These are phyloP conservation scores for Colletotrichum eleusines DNA, from an alignment of 2,329 filamentous ascomycete genomes.

Conservation along the genomic window DNA sequence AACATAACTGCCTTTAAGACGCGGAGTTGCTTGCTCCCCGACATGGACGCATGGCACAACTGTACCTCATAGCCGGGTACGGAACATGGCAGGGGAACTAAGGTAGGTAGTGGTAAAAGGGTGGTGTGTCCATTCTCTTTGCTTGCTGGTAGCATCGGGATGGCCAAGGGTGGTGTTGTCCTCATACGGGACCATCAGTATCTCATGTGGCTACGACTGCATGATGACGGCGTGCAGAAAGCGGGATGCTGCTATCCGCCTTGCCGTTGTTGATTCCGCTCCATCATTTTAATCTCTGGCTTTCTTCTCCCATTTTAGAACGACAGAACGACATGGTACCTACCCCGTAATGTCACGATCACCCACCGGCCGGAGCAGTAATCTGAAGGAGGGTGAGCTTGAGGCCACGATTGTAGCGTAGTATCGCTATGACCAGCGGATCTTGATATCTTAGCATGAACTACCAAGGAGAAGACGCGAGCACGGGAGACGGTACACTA, in stretches of 20 bases:
- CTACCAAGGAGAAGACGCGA: constrained; percentile 14
- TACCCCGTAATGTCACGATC: not conserved
- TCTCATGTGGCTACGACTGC: constrained; percentile 21
- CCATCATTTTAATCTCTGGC: constrained; percentile 8
- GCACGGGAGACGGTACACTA: not conserved
- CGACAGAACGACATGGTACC: not conserved
- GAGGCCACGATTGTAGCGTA: constrained; percentile 11
- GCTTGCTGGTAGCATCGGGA: constrained; percentile 13
- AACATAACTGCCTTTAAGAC: constrained; percentile 14
- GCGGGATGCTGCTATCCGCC: constrained; percentile 3
- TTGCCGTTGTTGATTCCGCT: constrained; percentile 9
- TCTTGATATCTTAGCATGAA: constrained; percentile 2
- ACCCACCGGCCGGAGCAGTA: constrained; percentile 9
- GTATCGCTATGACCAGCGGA: not conserved
- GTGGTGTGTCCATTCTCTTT: constrained; percentile 1
- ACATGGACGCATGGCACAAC: constrained; percentile 2
- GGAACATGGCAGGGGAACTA: constrained; percentile 1
- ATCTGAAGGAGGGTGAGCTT: not conserved
- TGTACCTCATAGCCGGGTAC: constrained; percentile 1
- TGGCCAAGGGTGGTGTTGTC: constrained; percentile 3
- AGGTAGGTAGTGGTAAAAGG: not conserved
- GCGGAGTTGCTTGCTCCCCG: constrained; percentile 11
- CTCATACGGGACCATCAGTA: not conserved
- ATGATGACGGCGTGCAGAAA: constrained; percentile 28
- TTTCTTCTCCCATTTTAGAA: constrained; percentile 9